A percentile compares a stretch with the other conserved stretches of the same genome.
These are phyloP conservation scores for Passalora sequoiae DNA, from an alignment of 2,329 filamentous ascomycete species.

Conservation along the genomic window DNA sequence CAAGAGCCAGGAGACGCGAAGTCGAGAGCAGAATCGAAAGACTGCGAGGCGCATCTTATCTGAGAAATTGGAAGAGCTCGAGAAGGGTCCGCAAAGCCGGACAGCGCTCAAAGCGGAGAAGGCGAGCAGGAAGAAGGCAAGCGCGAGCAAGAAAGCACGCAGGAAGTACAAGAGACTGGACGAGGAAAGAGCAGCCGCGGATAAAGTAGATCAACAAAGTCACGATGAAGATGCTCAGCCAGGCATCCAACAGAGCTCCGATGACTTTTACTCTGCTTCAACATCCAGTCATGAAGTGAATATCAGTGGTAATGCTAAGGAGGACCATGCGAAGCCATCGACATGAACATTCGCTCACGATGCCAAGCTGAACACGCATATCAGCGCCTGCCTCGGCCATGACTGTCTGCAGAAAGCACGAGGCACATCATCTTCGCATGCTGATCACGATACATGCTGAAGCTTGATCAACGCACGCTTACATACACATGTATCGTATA, in stretches of 20 bases:
- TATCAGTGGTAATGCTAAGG: not conserved
- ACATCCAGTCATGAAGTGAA: not conserved
- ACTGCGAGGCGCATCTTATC: constrained; percentile 74
- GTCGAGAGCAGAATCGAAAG: constrained; percentile 78
- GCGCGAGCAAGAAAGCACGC: constrained; percentile 72
- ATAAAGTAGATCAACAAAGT: constrained; percentile 10
- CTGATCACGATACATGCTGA: not conserved
- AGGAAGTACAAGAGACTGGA: constrained; percentile 68
- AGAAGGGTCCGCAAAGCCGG: constrained; percentile 66
- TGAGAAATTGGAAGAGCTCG: constrained; percentile 67
- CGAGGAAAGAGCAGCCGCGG: constrained; percentile 41
- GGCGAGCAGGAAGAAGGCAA: constrained; percentile 66
- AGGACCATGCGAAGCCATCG: not conserved
- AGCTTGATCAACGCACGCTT: too few relatives aligned
- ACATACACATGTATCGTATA: too few relatives aligned
- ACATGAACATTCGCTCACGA: not conserved
- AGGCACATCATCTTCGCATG: not conserved
- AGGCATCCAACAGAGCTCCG: not conserved
- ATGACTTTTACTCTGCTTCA: constrained; percentile 1
- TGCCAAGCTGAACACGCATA: not conserved
- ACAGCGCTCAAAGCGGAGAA: constrained; percentile 57
- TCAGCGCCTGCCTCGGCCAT: not conserved
- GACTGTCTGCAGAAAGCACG: not conserved
- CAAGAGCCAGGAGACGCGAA: constrained; percentile 89
- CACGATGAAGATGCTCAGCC: not conserved